Percentiles rank a stretch among this genome's conserved stretches.
phyloP scores from a whole-genome alignment of 2,329 filamentous ascomycete species.

The Fusarium sp. region DNA sequence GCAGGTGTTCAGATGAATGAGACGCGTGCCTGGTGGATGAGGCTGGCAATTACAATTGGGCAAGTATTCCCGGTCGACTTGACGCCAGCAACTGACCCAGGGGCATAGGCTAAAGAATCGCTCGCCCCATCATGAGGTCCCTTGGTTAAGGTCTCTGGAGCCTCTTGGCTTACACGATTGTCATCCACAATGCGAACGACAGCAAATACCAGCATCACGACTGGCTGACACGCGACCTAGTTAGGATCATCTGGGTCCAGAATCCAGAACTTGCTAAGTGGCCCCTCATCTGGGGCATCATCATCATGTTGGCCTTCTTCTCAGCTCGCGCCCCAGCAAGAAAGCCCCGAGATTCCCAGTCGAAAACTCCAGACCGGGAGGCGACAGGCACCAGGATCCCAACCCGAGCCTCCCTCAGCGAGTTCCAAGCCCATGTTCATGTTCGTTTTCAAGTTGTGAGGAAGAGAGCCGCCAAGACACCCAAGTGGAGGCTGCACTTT shows the following conservation, averaged over 20 bases:
- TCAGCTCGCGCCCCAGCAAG: conserved; percentile 16
- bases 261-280: not conserved
- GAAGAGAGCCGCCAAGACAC: conserved; percentile 17
- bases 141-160: conserved; percentile 8
- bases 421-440: conserved; percentile 10
- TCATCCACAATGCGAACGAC: conserved; percentile 4
- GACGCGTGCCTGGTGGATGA: conserved; percentile 3
- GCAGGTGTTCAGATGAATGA: not conserved
- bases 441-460: conserved; percentile 6
- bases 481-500: conserved; percentile 27
- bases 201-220: conserved; percentile 5
- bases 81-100: conserved; percentile 9
- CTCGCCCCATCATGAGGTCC: conserved; percentile 8
- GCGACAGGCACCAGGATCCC: not conserved
- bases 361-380: not conserved
- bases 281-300: conserved; percentile 12
- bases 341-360: not conserved
- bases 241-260: conserved; percentile 10
- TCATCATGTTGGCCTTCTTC: not conserved
- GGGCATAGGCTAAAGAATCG: conserved; percentile 19
- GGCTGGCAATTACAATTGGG: conserved; percentile 10
- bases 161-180: conserved; percentile 35
- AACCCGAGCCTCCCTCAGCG: conserved; percentile 4
- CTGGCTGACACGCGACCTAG: conserved; percentile 13
- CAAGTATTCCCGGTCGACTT: conserved; percentile 7